Evolutionary conservation across 441 rosid genomes (phyloP).

Genomic region (Geranium incanum): DNA sequence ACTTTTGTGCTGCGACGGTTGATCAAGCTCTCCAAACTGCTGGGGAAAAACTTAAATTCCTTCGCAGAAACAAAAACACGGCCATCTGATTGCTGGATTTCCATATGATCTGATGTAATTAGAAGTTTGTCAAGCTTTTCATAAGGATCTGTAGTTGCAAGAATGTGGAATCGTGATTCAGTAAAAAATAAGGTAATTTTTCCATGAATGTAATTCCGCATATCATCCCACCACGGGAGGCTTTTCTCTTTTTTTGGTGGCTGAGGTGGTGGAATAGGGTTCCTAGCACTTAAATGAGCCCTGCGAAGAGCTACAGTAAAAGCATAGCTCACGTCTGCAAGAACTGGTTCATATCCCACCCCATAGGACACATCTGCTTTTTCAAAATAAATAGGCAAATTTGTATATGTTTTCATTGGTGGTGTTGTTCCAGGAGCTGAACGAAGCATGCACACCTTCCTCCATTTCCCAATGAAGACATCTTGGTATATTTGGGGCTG

Average conservation of each 20-base stretch:
- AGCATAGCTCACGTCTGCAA: conserved; percentile 93
- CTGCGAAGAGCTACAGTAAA: conserved; percentile 98
- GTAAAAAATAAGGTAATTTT: conserved; percentile 55
- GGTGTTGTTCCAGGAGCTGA: conserved; percentile 98
- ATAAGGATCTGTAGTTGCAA: conserved; percentile 93
- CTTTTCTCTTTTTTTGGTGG: conserved; percentile 79
- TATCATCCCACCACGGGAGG: conserved; percentile 99
- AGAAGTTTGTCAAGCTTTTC: conserved; percentile 91
- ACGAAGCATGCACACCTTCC: conserved; percentile 89
- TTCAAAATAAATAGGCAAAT: conserved; percentile 73
- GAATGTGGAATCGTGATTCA: conserved; percentile 68
- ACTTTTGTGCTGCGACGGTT: conserved; percentile 55
- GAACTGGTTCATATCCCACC: conserved; percentile 93
- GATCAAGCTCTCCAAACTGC: conserved; percentile 88
- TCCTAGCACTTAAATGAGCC: conserved; percentile 79
- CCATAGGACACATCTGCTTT: conserved; percentile 80
- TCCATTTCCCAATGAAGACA: conserved; percentile 93
- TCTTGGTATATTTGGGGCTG: conserved; percentile 95
- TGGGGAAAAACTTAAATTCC: conserved; percentile 70
- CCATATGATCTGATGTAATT: conserved; percentile 57
- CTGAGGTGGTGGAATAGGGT: conserved; percentile 45
- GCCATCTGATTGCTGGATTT: conserved; percentile 93
- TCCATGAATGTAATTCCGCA: conserved; percentile 95
- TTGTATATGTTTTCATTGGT: conserved; percentile 83
- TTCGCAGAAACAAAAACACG: conserved; percentile 59